Evolutionary conservation across 345 rosid species (phyloP), one percentile per base, ranked within the genome.

Genomic region (Eucalyptus regnans): DNA sequence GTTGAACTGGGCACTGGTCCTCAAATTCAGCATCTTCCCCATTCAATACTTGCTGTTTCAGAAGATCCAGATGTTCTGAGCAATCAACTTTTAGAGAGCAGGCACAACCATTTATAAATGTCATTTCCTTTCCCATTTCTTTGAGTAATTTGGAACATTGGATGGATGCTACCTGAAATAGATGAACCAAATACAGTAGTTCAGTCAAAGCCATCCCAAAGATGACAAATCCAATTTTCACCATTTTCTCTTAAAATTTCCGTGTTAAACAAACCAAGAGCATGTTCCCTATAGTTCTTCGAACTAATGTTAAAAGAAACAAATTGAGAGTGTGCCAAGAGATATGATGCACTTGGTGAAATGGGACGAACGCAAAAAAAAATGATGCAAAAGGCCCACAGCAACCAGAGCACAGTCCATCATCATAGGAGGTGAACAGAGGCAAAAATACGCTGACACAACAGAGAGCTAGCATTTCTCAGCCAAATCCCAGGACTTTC

Each of bases 1-100:
- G 91, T 89, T 86, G 88, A 87, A 90, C 91, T 9, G 95, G 95
- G 90, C 94, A 95, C 71, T 93, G 95, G 64, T 92, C 93, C 86
- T 86, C 85, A 33, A 86, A 62, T n/a, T 91, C 89, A 50, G 66
- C 44, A 58, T 76, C 87, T 88, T 92, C 93, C 62, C 87, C 87
- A 44, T 51, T 51, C 91, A 87, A 87, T 87, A 37, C 87, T 52
- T 87, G 91, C 93, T 81, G 93, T 86, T 88, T 89, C 48, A 33
- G 80, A 89, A 91, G 90, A 81, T 91, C 92, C 10, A 89, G 94
- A 91, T 90, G 91, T 89, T 90, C 87, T 20, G 89, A 89, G 87
- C 92, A 93, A 27, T 66, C 88, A 31, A 91, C 90, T 91, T 92
- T 91, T 88, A 95, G 68, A 87, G 93, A 91, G 84, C 94, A 92